Base-by-base conservation (phyloP, 2,329 filamentous ascomycete genomes). In the Cladophialophora carrionii region DNA sequence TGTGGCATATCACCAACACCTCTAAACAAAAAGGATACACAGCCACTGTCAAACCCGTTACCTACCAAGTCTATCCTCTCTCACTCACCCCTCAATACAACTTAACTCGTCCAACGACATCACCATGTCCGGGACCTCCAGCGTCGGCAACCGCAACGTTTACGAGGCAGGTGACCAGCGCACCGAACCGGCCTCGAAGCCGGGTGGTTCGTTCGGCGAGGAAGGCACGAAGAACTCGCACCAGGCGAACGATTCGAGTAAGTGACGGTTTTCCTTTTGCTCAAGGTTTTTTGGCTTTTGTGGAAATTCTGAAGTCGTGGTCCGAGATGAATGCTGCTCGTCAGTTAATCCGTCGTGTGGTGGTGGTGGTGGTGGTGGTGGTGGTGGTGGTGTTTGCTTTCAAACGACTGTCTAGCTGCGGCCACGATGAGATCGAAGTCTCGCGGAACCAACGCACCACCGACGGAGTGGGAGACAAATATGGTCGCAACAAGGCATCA, bases 141-240 rank as follows among this genome's bases (percentile, higher is more conserved):
- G 82, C 74, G 89, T 94, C 74, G 91, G 90, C 71, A 83, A 81
- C 76, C 73, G 78, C 68, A 76, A 78, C 66, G 79, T 91, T 75
- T 93, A 95, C 79, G 89, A 93, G 79, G 88, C 84, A 63, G 88
- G 87, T 64, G 90, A 95, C 78, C 90, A 95, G 82, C 84, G 85
- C 72, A 91, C 87, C 76, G 75, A 78, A 67, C 84, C 85, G 67
- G 75, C 84, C 65, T 81, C 84, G 1, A 79, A 84, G 67, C 64
- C 70, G 59, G 56, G 56, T 6, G 56, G 41, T 3, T 22, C 56
- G 66, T 95, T 86, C 80, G 48, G 46, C 51, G 80, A 92, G 67
- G 89, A 94, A 80, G 91, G 91, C 72, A 82, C 88, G 76, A 76
- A 83, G 64, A 81, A 90, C 76, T 88, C 88, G 59, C 91, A 96